Percentiles rank a stretch among this genome's conserved stretches.
phyloP scores from a whole-genome alignment of 2,329 filamentous ascomycete species.

The Claviceps sp. region DNA sequence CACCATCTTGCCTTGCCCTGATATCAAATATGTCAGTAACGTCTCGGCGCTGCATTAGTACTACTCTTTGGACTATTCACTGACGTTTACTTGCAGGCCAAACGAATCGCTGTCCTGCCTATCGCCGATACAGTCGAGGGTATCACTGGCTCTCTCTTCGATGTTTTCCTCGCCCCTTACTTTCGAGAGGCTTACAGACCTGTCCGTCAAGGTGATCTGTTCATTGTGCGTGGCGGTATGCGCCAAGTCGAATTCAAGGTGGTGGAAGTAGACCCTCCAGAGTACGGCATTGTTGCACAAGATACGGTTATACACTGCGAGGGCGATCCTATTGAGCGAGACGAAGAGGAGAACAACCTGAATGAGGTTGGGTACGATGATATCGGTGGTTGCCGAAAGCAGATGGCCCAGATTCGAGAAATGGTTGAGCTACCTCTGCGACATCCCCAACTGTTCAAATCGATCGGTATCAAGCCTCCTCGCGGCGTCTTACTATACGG shows the following conservation, averaged over 20 bases:
- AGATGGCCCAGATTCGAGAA: slow-evolving; percentile 99
- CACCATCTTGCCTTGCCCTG: slow-evolving; percentile 92
- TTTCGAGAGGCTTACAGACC: slow-evolving; percentile 98
- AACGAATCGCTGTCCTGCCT: slow-evolving; percentile 94
- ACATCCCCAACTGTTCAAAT: slow-evolving; percentile 98
- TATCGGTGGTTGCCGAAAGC: slow-evolving; percentile 97
- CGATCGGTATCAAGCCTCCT: slow-evolving; percentile 98
- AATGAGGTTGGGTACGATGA: slow-evolving; percentile 99
- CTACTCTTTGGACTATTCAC: not conserved
- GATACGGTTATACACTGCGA: slow-evolving; percentile 99
- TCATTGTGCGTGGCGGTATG: slow-evolving; percentile 96
- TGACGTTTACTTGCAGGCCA: slow-evolving; percentile 49
- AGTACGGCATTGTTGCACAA: slow-evolving; percentile 97
- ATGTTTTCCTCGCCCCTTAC: slow-evolving; percentile 97
- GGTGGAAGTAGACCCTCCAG: slow-evolving; percentile 93
- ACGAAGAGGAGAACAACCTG: slow-evolving; percentile 97
- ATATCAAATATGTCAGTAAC: slow-evolving; percentile 94
- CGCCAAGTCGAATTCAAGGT: slow-evolving; percentile 99
- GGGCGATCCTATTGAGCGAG: slow-evolving; percentile 73
- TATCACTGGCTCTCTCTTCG: slow-evolving; percentile 92
- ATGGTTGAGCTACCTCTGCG: slow-evolving; percentile 93
- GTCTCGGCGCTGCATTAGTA: not conserved
- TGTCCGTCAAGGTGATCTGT: slow-evolving; percentile 91
- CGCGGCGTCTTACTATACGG: slow-evolving; percentile 95
- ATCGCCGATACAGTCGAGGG: slow-evolving; percentile 98